Base-by-base conservation (phyloP, 192 early-diverging fungal genomes). In the Entomortierella parvispora region DNA sequence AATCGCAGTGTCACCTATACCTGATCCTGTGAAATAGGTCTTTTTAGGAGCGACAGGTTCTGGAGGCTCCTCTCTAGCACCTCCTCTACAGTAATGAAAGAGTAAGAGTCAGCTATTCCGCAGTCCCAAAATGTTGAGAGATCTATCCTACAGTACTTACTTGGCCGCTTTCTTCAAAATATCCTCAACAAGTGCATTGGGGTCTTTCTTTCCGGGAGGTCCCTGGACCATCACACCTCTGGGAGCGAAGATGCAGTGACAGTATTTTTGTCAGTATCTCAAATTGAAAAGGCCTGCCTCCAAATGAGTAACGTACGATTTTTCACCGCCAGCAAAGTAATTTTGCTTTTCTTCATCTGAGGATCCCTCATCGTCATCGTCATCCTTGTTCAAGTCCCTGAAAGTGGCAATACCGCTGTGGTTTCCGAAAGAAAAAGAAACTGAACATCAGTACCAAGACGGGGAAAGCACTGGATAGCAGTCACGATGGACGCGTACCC, bases 271-370 rank as follows among this genome's bases (percentile, higher is more conserved):
- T n/a, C n/a, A n/a, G n/a, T n/a, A n/a, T n/a, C n/a, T n/a, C n/a
- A n/a, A n/a, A n/a, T n/a, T n/a, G n/a, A n/a, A n/a, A n/a, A n/a
- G n/a, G n/a, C n/a, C n/a, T n/a, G n/a, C n/a, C n/a, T 65, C 18
- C 23, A 29, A 71, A 52, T 50, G 2, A 49, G 37, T 4, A 44
- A 90, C 94, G n/a, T 87, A 96, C 82, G 93, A 96, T 77, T 93
- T 94, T 80, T 97, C 97, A 31, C 97, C 97, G 5, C 96, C 97
- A 20, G 96, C 89, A 86, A 92, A 99, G 68, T 88, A 95, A 63
- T 91, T 90, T 66, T 92, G 80, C 18, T 65, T 67, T 23, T 90
- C 91, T 14, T 88, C 82, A 22, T 91, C 83, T 17, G 79, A 55
- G 10, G 71, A 80, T 1, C 60, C 80, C 22, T 78, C 70, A 4